phyloP scores from a whole-genome alignment of 345 rosid species.

The Populus tremula region DNA sequence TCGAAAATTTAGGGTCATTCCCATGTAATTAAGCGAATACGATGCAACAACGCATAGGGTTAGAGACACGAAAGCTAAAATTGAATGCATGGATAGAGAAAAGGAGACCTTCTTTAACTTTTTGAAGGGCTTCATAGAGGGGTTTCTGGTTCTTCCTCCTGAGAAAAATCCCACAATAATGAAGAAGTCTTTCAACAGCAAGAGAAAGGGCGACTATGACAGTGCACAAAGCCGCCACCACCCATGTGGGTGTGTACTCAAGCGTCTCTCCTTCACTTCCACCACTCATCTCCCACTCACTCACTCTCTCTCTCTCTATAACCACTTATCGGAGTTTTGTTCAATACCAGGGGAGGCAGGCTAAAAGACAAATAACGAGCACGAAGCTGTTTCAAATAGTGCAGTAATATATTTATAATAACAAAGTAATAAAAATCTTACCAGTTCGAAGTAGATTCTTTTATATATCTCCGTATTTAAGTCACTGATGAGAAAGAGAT shows the following conservation, averaged over 20 bases:
- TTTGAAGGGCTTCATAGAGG: slow-evolving; percentile 29
- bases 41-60: neutral
- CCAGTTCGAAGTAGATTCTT: too few relatives aligned
- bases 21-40: too few relatives aligned
- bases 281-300: slow-evolving; percentile 14
- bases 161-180: slow-evolving; percentile 26
- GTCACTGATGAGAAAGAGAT: too few relatives aligned
- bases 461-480: too few relatives aligned
- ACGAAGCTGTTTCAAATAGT: too few relatives aligned
- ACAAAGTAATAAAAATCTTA: too few relatives aligned
- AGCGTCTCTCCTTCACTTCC: slow-evolving; percentile 20
- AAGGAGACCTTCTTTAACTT: slow-evolving; percentile 27
- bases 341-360: too few relatives aligned
- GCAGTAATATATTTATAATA: too few relatives aligned
- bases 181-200: slow-evolving; percentile 21
- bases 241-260: slow-evolving; percentile 35
- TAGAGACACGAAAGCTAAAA: neutral
- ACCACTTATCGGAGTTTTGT: neutral
- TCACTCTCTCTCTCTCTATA: neutral
- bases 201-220: slow-evolving; percentile 30
- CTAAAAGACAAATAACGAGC: too few relatives aligned
- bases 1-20: neutral
- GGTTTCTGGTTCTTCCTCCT: slow-evolving; percentile 22
- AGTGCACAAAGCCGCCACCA: slow-evolving; percentile 29
- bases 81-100: neutral